A percentile compares a stretch with the other conserved stretches of the same genome.
Evolutionary conservation across 257 asterid species (phyloP).

Genomic region (Solanum bulbocastanum): DNA sequence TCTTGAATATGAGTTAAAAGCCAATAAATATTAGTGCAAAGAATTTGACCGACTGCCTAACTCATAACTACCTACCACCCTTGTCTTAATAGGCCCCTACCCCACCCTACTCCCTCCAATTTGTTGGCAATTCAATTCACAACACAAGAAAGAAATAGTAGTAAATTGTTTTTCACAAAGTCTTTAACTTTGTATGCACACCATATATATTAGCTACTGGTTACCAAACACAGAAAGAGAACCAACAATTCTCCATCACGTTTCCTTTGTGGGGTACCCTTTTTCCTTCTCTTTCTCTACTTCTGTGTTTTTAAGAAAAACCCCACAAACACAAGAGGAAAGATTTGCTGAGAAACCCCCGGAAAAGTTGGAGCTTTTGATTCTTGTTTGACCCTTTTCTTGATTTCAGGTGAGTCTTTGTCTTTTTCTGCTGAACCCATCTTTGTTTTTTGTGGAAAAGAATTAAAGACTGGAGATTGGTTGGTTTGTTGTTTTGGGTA

Average conservation of each 20-base stretch:
- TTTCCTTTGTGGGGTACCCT: neutral
- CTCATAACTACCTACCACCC: slow-evolving; percentile 35
- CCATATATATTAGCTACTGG: neutral
- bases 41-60: slow-evolving; percentile 37
- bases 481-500: neutral
- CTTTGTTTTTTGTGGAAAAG: neutral
- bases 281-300: neutral
- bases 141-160: neutral
- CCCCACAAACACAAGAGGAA: neutral
- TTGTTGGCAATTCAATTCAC: slow-evolving; percentile 9
- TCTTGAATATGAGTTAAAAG: neutral
- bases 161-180: neutral
- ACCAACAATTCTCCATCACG: neutral
- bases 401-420: neutral
- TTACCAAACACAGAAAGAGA: slow-evolving; percentile 6
- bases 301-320: neutral
- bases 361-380: neutral
- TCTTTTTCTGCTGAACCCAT: neutral
- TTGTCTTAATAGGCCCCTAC: neutral
- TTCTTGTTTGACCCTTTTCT: neutral
- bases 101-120: neutral
- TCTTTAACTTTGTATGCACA: neutral
- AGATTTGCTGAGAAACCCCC: neutral
- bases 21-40: neutral
- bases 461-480: neutral